Base-by-base conservation (phyloP, 768 basidiomycete species). In the Neoboletus subvelutipes region DNA sequence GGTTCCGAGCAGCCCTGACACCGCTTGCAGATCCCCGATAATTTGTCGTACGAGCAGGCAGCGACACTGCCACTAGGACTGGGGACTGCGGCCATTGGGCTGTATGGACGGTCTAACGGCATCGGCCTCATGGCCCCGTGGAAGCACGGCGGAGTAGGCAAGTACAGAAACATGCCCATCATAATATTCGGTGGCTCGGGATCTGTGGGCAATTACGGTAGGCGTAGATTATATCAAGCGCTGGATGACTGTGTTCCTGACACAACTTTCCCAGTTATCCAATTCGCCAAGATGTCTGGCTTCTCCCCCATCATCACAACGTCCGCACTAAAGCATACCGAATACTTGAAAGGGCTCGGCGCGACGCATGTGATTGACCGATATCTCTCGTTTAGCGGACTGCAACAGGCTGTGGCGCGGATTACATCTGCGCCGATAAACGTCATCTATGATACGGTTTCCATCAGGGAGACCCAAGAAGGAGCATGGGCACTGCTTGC, bases 151-250 rank as follows among this genome's bases (percentile, higher is more conserved):
- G 73, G 73, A 54, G 62, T 62, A 24, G 76, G 74, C 40, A 78
- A 75, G 43, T 80, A 81, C 60, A 67, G 67, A 37, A 78, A 72
- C 5, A 73, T 73, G 50, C 76, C 81, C 1, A 74, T 82, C 42
- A 55, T 83, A 33, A 74, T 83, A 51, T 66, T 80, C 18, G 82
- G 81, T 33, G 81, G 81, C 6, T 64, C 75, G 28, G 75, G 76
- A 43, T 80, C 79, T 39, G 78, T 81, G 3, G 81, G 82, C 39
- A 79, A 82, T 73, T 77, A 71, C 31, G 77, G 81, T 78, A 67
- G 60, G 74, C 60, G 57, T 46, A 52, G 55, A 55, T 42, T 29
- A 29, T 36, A 55, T 62, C 54, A 52, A 45, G 13, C 12, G 13
- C 46, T 28, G 37, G 39, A 29, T 58, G 58, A 60, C 43, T 37